phyloP scores from a whole-genome alignment of 352 stramenopile species.

The Phytopythium chamaehyphon region DNA sequence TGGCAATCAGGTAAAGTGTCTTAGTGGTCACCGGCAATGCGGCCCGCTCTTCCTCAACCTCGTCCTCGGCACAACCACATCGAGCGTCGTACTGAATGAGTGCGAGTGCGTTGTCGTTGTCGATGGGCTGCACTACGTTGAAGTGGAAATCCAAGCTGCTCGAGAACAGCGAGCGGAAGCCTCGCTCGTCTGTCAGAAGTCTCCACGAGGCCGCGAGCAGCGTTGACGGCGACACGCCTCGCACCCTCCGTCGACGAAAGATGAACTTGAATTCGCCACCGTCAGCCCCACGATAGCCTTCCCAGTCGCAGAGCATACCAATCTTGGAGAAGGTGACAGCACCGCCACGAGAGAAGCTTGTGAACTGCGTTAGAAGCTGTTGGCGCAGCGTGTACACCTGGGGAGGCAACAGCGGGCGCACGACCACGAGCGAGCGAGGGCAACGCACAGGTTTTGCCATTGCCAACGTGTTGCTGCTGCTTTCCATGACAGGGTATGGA shows the following conservation, averaged over 20 bases:
- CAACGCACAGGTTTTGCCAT: neutral
- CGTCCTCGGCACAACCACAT: neutral
- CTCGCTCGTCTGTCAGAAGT: neutral
- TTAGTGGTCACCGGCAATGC: neutral
- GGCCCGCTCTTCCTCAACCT: neutral
- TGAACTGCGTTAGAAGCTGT: neutral
- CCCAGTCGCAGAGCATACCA: constrained; percentile 3
- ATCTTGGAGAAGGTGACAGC: neutral
- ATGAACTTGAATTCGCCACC: constrained; percentile 1
- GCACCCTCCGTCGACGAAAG: neutral
- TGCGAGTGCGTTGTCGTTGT: constrained; percentile 6
- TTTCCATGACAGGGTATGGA: neutral
- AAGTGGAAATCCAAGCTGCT: neutral
- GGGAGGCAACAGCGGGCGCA: neutral
- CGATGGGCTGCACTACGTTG: constrained; percentile 4
- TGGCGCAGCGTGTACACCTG: neutral
- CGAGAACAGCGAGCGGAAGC: constrained; percentile 4
- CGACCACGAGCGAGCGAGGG: neutral
- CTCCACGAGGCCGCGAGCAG: neutral
- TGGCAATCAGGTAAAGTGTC: constrained; percentile 3
- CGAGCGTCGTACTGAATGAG: constrained; percentile 5
- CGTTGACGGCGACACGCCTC: neutral
- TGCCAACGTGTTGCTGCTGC: no score
- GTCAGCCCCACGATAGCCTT: neutral
- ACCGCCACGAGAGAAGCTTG: neutral